phyloP scores from a whole-genome alignment of 116 monocot genomes.

The Trichopus zeylanicus region DNA sequence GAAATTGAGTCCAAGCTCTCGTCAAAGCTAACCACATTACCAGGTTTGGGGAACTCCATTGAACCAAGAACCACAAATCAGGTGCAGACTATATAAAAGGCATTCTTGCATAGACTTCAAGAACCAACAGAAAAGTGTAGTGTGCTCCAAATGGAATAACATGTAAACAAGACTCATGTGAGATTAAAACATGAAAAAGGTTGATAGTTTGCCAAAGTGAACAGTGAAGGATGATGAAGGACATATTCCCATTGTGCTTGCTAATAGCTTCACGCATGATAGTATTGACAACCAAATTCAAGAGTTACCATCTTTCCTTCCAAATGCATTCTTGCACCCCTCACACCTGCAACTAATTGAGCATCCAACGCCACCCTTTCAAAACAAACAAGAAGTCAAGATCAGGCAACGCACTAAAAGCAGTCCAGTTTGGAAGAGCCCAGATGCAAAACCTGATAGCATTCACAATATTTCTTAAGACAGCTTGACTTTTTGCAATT shows the following conservation, averaged over 20 bases:
- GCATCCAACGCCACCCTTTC: conserved; percentile 89
- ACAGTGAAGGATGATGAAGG: neutral
- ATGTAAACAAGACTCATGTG: too few relatives aligned
- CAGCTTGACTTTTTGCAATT: conserved; percentile 90
- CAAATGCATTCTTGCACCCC: conserved; percentile 89
- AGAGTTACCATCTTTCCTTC: conserved; percentile 64
- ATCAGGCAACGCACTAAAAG: conserved; percentile 9
- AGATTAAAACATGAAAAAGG: too few relatives aligned
- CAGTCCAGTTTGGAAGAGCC: neutral
- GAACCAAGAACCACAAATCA: too few relatives aligned
- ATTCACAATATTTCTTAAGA: conserved; percentile 96
- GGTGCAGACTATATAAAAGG: too few relatives aligned
- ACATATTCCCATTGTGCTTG: neutral
- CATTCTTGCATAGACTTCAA: too few relatives aligned
- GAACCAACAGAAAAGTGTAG: too few relatives aligned
- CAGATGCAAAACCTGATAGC: conserved; percentile 73
- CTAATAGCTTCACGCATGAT: too few relatives aligned
- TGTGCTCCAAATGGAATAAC: too few relatives aligned
- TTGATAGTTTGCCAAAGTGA: neutral
- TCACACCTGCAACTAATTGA: conserved; percentile 88
- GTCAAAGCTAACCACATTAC: too few relatives aligned
- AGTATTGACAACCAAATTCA: neutral
- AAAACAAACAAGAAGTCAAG: conserved; percentile 12
- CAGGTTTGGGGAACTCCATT: too few relatives aligned
- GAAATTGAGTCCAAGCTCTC: too few relatives aligned